A percentile compares a stretch with the other conserved stretches of the same genome.
phyloP scores from a whole-genome alignment of 352 stramenopile genomes.

The Phytophthora fragariaefolia region DNA sequence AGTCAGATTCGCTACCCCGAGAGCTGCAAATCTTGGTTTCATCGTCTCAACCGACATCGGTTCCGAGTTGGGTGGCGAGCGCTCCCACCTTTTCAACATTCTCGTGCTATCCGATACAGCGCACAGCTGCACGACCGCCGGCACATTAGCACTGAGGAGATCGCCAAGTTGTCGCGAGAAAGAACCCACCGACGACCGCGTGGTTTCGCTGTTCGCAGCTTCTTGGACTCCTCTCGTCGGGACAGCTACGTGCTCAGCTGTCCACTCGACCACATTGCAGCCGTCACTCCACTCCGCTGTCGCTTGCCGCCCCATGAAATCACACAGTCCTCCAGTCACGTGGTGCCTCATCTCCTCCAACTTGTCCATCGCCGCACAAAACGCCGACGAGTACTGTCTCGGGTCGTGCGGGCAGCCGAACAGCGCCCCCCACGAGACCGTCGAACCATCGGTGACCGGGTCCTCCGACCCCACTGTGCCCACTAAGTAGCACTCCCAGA shows the following conservation, averaged over 20 bases:
- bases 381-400: conserved; percentile 21
- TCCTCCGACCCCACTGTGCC: conserved; percentile 14
- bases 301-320: conserved; percentile 9
- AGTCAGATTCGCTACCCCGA: neutral
- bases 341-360: conserved; percentile 16
- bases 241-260: conserved; percentile 16
- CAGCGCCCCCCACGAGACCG: conserved; percentile 12
- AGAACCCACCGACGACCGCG: neutral
- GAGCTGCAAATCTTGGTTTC: conserved; percentile 10
- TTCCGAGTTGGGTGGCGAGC: neutral
- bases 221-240: conserved; percentile 19
- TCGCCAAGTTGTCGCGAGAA: neutral
- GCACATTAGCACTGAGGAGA: conserved; percentile 1
- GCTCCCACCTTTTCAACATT: conserved; percentile 10
- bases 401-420: conserved; percentile 14
- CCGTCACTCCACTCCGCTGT: conserved; percentile 8
- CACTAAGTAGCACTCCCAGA: conserved; percentile 30
- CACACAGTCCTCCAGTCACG: neutral
- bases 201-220: neutral
- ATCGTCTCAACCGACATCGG: conserved; percentile 7
- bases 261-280: conserved; percentile 17
- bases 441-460: neutral
- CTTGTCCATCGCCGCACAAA: conserved; percentile 12
- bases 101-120: conserved; percentile 1
- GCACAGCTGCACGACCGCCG: conserved; percentile 21